phyloP scores from a whole-genome alignment of 2,329 filamentous ascomycete genomes.

The Calonectria naviculata region DNA sequence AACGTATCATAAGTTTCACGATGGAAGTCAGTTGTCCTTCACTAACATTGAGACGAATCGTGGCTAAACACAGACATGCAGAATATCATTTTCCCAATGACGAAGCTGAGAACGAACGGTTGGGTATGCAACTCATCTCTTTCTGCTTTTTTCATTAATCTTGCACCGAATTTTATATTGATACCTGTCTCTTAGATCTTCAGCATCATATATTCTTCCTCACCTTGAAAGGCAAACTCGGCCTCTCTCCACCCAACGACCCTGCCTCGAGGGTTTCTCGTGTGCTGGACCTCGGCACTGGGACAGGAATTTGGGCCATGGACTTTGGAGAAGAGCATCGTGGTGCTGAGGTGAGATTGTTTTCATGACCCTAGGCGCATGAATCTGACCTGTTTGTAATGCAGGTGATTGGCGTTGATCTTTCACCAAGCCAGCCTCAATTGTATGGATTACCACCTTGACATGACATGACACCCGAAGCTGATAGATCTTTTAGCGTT shows the following conservation, averaged over 20 bases:
- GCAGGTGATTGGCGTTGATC: slow-evolving; percentile 11
- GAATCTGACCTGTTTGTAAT: not conserved
- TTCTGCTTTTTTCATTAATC: not conserved
- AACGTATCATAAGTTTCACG: slow-evolving; percentile 11
- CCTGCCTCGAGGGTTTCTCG: not conserved
- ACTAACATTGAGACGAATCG: not conserved
- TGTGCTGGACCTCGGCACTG: slow-evolving; percentile 6
- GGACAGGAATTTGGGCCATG: slow-evolving; percentile 9
- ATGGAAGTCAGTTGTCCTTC: not conserved
- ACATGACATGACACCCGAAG: too few relatives aligned
- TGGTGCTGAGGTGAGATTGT: not conserved
- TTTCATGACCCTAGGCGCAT: accelerated
- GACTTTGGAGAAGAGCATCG: slow-evolving; percentile 9
- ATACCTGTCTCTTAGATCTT: not conserved
- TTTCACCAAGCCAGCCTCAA: slow-evolving; percentile 17
- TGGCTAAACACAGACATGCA: not conserved
- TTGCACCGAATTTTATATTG: not conserved
- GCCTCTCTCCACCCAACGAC: not conserved
- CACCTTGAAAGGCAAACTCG: not conserved
- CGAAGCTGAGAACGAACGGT: slow-evolving; percentile 6
- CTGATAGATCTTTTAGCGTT: not conserved
- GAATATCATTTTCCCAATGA: slow-evolving; percentile 18
- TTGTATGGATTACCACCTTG: not conserved
- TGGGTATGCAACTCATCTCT: not conserved
- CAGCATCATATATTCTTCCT: slow-evolving; percentile 12